Base-by-base conservation (phyloP, 2,329 filamentous ascomycete species). In the Fusarium sp. region DNA sequence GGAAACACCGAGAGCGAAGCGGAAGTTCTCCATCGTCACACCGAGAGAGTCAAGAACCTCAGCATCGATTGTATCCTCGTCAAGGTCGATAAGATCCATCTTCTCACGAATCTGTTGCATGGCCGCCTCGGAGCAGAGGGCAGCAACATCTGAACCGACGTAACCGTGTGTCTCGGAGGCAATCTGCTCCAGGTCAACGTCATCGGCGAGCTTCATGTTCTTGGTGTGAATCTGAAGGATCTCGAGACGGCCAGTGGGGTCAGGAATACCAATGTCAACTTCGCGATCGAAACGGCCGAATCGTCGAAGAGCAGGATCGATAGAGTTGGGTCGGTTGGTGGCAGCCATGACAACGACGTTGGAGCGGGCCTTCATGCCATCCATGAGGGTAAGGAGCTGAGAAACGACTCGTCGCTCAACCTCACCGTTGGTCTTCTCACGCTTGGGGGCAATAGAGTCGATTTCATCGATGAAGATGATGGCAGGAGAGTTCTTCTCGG, bases 21-120 rank as follows among this genome's bases (percentile, higher is more conserved):
- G 93, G 93, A 99, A 99, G 90, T 99, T 99, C 84, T 99, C 96
- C 94, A 98, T 98, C 69, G 96, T 99, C 52, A 99, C 96, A 81
- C 96, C 96, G 49, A 99, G 91, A 48, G 96, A 98, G 85, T 99
- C 96, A 59, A 99, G 90, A 56, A 99, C 96, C 86, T 99, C 96
- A 33, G 96, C 96, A 78, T 99, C 96, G 71, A 99, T 99, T 69
- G 96, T 99, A 80, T 99, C 96, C 85, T 99, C 96, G 73, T 99
- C 96, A 37, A 99, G 89, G 83, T 99, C 96, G 76, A 99, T 99
- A 73, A 99, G 90, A 81, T 99, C 96, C 96, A 99, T 99, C 92
- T 99, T 99, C 86, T 99, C 96, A 86, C 96, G 95, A 83, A 99
- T 99, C 86, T 99, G 96, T 84, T 99, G 96, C 96, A 99, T 99